Conservation (phyloP, 2,329 filamentous ascomycete genomes). For the Epichloe glyceriae region DNA sequence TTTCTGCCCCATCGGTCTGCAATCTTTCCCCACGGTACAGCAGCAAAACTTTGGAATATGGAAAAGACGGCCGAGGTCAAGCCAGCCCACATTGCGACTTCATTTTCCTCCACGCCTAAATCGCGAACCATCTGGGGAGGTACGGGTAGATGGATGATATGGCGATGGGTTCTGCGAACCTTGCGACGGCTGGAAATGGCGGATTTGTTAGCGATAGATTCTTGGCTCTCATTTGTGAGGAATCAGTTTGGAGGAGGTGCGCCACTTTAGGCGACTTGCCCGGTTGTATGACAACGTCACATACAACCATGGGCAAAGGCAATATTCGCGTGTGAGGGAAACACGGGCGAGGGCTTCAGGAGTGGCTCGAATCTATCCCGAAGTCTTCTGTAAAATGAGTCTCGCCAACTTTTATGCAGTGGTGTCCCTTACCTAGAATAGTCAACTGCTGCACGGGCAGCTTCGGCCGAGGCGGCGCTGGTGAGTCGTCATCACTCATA, state of each 20-base stretch:
- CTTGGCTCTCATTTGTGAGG: not conserved
- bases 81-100: conserved; percentile 72
- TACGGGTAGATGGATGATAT: conserved; percentile 60
- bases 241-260: too few relatives aligned
- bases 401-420: not conserved
- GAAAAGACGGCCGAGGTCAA: conserved; percentile 62
- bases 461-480: conserved; percentile 32
- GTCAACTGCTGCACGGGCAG: conserved; percentile 65
- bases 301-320: not conserved
- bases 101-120: conserved; percentile 56
- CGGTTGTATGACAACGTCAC: not conserved
- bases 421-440: conserved; percentile 52
- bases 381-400: not conserved
- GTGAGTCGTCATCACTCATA: conserved; percentile 4
- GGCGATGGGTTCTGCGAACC: conserved; percentile 64
- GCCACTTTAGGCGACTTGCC: not conserved
- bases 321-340: not conserved
- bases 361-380: not conserved
- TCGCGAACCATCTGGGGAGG: conserved; percentile 70
- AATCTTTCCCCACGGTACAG: conserved; percentile 61
- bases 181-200: conserved; percentile 48
- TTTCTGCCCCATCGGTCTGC: conserved; percentile 76
- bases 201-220: not conserved
- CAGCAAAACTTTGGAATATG: conserved; percentile 56
- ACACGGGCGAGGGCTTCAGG: too few relatives aligned